These are phyloP conservation scores for Yamadazyma diospyri DNA, from an alignment of 1,139 yeast species.

Conservation along the genomic window DNA sequence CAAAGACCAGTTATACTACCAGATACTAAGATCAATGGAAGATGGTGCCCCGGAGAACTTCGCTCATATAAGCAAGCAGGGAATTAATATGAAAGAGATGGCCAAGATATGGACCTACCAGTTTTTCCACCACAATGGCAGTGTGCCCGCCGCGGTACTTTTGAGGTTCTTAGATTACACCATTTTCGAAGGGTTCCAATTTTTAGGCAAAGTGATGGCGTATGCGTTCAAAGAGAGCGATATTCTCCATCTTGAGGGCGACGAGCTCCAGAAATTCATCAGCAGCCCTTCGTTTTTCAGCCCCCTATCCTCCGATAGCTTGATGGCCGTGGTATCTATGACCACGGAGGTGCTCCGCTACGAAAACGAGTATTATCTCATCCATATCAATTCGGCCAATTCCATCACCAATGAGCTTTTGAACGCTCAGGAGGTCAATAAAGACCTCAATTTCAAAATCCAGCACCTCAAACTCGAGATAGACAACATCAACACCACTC, in stretches of 20 bases:
- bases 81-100: constrained; percentile 28
- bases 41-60: constrained; percentile 27
- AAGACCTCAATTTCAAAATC: constrained; percentile 30
- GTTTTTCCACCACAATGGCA: constrained; percentile 18
- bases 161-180: constrained; percentile 32
- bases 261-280: constrained; percentile 20
- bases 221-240: constrained; percentile 19
- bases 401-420: constrained; percentile 38
- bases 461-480: constrained; percentile 28
- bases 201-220: constrained; percentile 28
- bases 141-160: constrained; percentile 4
- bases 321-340: constrained; percentile 18
- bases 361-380: constrained; percentile 44
- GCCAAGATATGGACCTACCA: constrained; percentile 22
- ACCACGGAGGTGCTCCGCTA: constrained; percentile 35
- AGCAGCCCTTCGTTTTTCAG: constrained; percentile 24
- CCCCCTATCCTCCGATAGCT: constrained; percentile 8
- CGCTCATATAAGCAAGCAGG: constrained; percentile 36
- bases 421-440: constrained; percentile 36
- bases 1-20: constrained; percentile 38
- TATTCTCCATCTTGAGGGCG: constrained; percentile 25
- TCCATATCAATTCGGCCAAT: constrained; percentile 39
- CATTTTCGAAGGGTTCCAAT: constrained; percentile 41
- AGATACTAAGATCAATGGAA: constrained; percentile 35
- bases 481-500: constrained; percentile 32